Evolutionary conservation across 805 yeast genomes (phyloP).

Genomic region (Ogataea salicorniae): DNA sequence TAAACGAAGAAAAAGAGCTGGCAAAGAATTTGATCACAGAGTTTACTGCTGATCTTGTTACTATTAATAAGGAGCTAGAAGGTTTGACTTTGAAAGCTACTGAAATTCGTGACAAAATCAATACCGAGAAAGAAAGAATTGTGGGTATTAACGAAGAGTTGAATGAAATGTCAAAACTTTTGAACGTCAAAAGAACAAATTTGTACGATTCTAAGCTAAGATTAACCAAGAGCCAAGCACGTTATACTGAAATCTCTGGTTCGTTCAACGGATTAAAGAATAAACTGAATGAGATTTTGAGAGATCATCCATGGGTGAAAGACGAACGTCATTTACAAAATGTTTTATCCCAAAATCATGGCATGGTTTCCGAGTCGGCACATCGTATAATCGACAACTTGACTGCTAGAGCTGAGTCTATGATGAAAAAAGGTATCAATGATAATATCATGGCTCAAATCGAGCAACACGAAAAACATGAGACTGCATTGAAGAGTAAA

Average conservation of each 20-base stretch:
- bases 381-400: constrained; percentile 53
- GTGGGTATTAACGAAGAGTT: constrained; percentile 75
- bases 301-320: constrained; percentile 65
- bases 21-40: constrained; percentile 32
- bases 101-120: constrained; percentile 33
- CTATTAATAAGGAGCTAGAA: constrained; percentile 24
- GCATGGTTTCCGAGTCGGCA: constrained; percentile 58
- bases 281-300: constrained; percentile 41
- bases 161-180: constrained; percentile 45
- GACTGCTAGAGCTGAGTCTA: constrained; percentile 53
- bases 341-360: constrained; percentile 56
- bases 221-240: constrained; percentile 50
- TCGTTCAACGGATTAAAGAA: constrained; percentile 25
- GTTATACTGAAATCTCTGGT: constrained; percentile 35
- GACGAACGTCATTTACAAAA: constrained; percentile 55
- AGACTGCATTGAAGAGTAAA: constrained; percentile 67
- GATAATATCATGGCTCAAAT: constrained; percentile 85
- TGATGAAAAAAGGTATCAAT: constrained; percentile 75
- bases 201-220: constrained; percentile 45
- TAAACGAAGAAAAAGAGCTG: constrained; percentile 39
- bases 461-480: constrained; percentile 88
- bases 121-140: constrained; percentile 53
- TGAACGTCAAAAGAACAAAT: constrained; percentile 40
- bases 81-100: constrained; percentile 26
- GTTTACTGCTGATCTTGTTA: constrained; percentile 24